phyloP scores from a whole-genome alignment of 441 rosid genomes.

The Melastoma candidum region DNA sequence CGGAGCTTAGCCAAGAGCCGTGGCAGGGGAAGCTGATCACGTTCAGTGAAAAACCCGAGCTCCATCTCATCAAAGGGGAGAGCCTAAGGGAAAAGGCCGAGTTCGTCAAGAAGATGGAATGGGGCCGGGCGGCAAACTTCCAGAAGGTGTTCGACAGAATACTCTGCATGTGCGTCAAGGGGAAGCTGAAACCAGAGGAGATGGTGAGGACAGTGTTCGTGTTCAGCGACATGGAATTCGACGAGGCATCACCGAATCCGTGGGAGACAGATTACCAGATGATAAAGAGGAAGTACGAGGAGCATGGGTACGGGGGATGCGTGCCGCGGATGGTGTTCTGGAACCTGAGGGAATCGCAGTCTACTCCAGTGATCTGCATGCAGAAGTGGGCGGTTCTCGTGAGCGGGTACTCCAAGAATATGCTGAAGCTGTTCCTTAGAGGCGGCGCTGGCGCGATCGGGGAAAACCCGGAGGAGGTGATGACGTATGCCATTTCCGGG shows the following conservation, averaged over 20 bases:
- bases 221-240: slow-evolving; percentile 58
- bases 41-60: slow-evolving; percentile 29
- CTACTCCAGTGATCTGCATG: slow-evolving; percentile 37
- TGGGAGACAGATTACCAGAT: slow-evolving; percentile 40
- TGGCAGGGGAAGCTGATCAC: slow-evolving; percentile 50
- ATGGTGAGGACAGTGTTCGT: slow-evolving; percentile 44
- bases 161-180: slow-evolving; percentile 22
- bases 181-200: slow-evolving; percentile 25
- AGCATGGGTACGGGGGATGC: slow-evolving; percentile 33
- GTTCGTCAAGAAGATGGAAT: slow-evolving; percentile 25
- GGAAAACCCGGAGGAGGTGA: slow-evolving; percentile 20
- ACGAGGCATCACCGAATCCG: slow-evolving; percentile 20
- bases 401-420: slow-evolving; percentile 53
- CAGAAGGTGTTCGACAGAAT: slow-evolving; percentile 34
- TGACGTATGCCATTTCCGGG: slow-evolving; percentile 37
- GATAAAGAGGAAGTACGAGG: slow-evolving; percentile 28
- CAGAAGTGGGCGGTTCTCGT: slow-evolving; percentile 45
- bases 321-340: slow-evolving; percentile 52
- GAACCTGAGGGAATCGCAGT: slow-evolving; percentile 46
- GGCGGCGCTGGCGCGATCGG: slow-evolving; percentile 19
- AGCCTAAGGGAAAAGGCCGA: slow-evolving; percentile 22
- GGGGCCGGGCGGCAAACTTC: slow-evolving; percentile 30
- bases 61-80: slow-evolving; percentile 27
- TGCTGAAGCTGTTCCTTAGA: slow-evolving; percentile 43
- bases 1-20: slow-evolving; percentile 35